Evolutionary conservation across 129 eudicot genomes (phyloP), one percentile per base, ranked within the genome.

Genomic region (Dittrichia graveolens): DNA sequence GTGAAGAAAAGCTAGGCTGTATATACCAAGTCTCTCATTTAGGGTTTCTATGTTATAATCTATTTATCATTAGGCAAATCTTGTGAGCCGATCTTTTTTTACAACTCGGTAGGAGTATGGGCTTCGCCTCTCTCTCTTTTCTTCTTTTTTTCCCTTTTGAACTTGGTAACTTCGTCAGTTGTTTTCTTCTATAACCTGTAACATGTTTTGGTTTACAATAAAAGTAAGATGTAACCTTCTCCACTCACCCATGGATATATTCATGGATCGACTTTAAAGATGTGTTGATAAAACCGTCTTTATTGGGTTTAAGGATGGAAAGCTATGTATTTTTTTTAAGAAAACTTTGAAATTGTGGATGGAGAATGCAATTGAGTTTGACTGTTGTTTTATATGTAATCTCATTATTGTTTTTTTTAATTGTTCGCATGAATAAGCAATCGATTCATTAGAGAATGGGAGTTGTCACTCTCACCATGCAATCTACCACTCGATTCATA

Each of bases 1-100:
- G 78, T 72, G 81, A 74, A 82, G 83, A 42, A 70, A 78, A 79
- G 83, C 81, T 75, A 59, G 75, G 65, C 65, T 83, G 84, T 83
- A 83, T 79, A 80, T 83, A 83, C 71, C 69, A 74, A 75, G 81
- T 75, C 48, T 82, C 76, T 71, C 37, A 3, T 59, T 61, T 74
- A 8, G 73, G 65, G 52, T 60, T 65, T 45, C 60, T 46, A 24
- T 71, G 55, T 68, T 67, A 31, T 64, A 50, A 40, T 79, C 73
- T 50, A 75, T 34, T 66, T 50, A 75, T 34, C 61, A 37, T 24
- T 82, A 59, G 80, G 73, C 73, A 54, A 72, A 49, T 76, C 47
- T 70, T 69, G 72, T 75, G 80, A 82, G 82, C 84, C 79, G 41
- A 50, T 67, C 69, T 64, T 75, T 75, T 54, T 75, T 57, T 78